Base-by-base conservation (phyloP, 1,139 yeast genomes). In the Hyphopichia fennica region DNA sequence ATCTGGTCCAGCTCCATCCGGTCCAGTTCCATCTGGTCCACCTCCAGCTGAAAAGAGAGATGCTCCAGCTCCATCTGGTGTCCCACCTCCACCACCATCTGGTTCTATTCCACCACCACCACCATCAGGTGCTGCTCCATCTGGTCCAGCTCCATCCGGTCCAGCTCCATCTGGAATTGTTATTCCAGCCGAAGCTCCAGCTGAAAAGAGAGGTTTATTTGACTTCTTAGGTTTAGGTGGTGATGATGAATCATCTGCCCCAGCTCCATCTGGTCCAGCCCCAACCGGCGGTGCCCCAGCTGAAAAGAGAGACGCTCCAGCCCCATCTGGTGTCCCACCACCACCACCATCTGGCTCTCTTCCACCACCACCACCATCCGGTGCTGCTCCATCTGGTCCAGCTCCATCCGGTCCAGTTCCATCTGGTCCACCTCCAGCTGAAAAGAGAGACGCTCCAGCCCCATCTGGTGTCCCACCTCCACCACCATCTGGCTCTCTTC, bases 101-200 rank as follows among this genome's bases (percentile, higher is more conserved):
- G n/a, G 32, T 35, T 27, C 30, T 17, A 8, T 13, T 15, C 15
- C 36, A 15, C 36, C 36, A 20, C 29, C 29, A 20, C 18, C 18
- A 10, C 37, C 37, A 16, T 34, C 37, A 23, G 37, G 20, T 23
- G 20, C 37, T 14, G 37, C 30, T 15, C 37, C 30, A 23, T 34
- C 37, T 34, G 37, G 20, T 18, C 19, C 37, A 23, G 30, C 28
- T 15, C 30, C 37, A 10, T 14, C 37, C 4, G 22, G 15, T 16
- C 27, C 22, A 30, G 18, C 33, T 11, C 14, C 29, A 27, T 16
- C 18, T 29, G 6, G 6, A 11, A 29, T 5, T n/a, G n/a, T n/a
- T n/a, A n/a, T n/a, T n/a, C n/a, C n/a, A 10, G 30, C 5, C 4
- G 9, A 14, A 15, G 34, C 15, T 31, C 34, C 34, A 31, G 20